Conservation (phyloP, 1,284 basidiomycete species). For the Marasmius oreades region DNA sequence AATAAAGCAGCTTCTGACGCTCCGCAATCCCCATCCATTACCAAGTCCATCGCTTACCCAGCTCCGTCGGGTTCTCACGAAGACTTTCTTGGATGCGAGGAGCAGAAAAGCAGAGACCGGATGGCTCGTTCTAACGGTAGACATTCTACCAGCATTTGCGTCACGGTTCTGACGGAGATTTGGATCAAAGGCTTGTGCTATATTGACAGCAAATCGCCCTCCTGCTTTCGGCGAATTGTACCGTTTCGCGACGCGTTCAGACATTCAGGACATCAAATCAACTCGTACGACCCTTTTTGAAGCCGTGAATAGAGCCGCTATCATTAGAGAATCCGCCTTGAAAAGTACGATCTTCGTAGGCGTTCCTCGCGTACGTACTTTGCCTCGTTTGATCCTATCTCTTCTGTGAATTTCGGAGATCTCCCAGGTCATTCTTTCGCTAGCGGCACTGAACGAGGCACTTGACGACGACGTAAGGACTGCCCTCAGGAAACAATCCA, state of each 20-base stretch:
- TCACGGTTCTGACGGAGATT: constrained; percentile 12
- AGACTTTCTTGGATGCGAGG: constrained; percentile 61
- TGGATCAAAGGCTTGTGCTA: constrained; percentile 65
- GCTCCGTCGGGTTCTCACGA: constrained; percentile 55
- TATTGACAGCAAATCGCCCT: constrained; percentile 84
- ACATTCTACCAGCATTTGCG: constrained; percentile 27
- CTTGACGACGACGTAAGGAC: constrained; percentile 78
- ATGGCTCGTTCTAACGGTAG: constrained; percentile 78
- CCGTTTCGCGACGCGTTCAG: constrained; percentile 62
- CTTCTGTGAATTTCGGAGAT: constrained; percentile 13
- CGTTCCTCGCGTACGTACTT: constrained; percentile 72
- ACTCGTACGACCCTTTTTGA: constrained; percentile 41
- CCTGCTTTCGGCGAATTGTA: constrained; percentile 77
- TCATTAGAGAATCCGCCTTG: constrained; percentile 91
- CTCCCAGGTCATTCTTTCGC: constrained; percentile 76
- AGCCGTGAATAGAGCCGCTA: constrained; percentile 66
- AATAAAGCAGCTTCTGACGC: constrained; percentile 71
- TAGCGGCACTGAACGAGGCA: constrained; percentile 70
- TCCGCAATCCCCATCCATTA: constrained; percentile 63
- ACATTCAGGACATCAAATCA: constrained; percentile 39
- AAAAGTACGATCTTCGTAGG: constrained; percentile 94
- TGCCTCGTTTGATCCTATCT: constrained; percentile 10
- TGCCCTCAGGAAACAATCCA: constrained; percentile 60
- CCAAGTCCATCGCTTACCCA: constrained; percentile 52
- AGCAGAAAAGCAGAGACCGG: constrained; percentile 66